Percentiles rank a stretch among this genome's conserved stretches.
Evolutionary conservation across 495 filamentous ascomycete genomes (phyloP).

Genomic region (Aspergillus biplanus): DNA sequence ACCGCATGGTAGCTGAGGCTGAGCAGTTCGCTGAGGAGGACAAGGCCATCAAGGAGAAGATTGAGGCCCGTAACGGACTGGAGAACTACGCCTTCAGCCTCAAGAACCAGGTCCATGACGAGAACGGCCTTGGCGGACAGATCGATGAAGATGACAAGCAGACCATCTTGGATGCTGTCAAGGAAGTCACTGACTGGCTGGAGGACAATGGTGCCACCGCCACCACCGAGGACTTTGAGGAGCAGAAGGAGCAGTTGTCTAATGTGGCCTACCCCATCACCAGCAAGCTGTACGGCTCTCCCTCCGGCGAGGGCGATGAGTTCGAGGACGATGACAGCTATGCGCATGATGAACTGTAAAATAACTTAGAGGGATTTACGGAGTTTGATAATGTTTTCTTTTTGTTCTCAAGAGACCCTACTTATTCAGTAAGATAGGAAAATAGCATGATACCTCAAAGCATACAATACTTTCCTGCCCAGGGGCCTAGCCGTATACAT

Average conservation of each 20-base stretch:
- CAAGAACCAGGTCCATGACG: conserved; percentile 98
- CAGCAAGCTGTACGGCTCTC: conserved; percentile 88
- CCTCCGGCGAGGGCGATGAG: conserved; percentile 52
- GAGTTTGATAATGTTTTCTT: conserved; percentile 43
- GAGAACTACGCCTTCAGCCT: conserved; percentile 97
- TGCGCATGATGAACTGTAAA: conserved; percentile 90
- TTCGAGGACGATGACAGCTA: conserved; percentile 71
- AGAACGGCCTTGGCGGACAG: conserved; percentile 96
- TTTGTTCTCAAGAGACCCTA: conserved; percentile 10
- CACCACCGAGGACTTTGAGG: conserved; percentile 91
- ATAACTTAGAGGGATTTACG: conserved; percentile 49
- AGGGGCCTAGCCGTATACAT: too few species aligned
- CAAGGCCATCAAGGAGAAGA: conserved; percentile 93
- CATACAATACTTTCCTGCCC: conserved; percentile 2
- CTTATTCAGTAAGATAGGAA: conserved; percentile 12
- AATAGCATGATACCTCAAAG: conserved; percentile 40
- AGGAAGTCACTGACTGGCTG: conserved; percentile 96
- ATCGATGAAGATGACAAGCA: conserved; percentile 99
- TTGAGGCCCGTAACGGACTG: conserved; percentile 92
- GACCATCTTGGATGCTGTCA: conserved; percentile 91
- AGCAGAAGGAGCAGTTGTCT: conserved; percentile 99
- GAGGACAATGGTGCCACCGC: conserved; percentile 93
- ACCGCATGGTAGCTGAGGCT: conserved; percentile 95
- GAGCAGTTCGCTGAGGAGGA: conserved; percentile 99
- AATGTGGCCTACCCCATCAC: conserved; percentile 98